phyloP scores from a whole-genome alignment of 148 eudicot species.

The Amaranthus hypochondriacus region DNA sequence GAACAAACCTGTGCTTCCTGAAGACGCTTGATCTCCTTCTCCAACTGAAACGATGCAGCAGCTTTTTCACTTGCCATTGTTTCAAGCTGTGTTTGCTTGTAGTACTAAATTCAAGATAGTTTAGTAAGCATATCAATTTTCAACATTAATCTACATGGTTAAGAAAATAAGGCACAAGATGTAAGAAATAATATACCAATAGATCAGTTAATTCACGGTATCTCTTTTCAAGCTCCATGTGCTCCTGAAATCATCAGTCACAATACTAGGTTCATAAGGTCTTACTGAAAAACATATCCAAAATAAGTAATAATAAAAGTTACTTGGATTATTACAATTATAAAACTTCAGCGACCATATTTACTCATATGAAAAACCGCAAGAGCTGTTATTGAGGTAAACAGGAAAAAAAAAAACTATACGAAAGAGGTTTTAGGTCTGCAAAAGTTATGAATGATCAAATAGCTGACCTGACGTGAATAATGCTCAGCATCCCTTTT shows the following conservation, averaged over 20 bases:
- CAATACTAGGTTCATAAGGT: neutral
- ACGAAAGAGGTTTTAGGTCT: too few species aligned
- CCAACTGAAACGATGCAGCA: slow-evolving; percentile 97
- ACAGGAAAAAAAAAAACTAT: neutral
- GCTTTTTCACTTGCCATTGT: slow-evolving; percentile 97
- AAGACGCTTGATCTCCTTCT: slow-evolving; percentile 84
- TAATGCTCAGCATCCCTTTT: slow-evolving; percentile 99
- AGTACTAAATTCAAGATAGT: slow-evolving; percentile 49
- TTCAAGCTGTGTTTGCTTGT: slow-evolving; percentile 99
- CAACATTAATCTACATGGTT: neutral
- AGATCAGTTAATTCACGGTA: slow-evolving; percentile 96
- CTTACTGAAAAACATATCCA: neutral
- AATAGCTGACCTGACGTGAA: slow-evolving; percentile 78
- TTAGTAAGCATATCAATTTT: slow-evolving; percentile 10
- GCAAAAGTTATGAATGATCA: neutral
- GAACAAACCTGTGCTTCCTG: slow-evolving; percentile 83
- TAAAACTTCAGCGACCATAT: neutral
- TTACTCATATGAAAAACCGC: too few species aligned
- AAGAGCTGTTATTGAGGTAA: neutral
- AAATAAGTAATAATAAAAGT: neutral
- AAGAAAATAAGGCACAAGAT: slow-evolving; percentile 4
- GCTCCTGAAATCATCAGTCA: slow-evolving; percentile 59
- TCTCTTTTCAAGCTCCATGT: slow-evolving; percentile 95
- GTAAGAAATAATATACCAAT: slow-evolving; percentile 46
- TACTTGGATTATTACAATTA: neutral